Evolutionary conservation across 2,329 filamentous ascomycete species (phyloP).

Genomic region (Stenocarpella maydis): DNA sequence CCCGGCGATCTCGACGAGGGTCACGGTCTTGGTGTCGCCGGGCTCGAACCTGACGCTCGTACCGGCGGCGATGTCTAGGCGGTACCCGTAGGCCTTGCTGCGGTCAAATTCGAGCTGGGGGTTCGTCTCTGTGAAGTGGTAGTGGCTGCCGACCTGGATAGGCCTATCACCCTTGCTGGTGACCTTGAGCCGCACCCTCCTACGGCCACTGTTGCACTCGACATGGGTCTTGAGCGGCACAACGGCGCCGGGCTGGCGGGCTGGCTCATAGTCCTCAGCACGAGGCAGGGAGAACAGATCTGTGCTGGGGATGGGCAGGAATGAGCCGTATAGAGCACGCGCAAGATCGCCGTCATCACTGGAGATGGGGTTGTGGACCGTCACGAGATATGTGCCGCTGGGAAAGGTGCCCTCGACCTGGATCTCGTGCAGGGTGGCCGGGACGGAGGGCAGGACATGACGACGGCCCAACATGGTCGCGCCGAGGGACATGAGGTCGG

Average conservation of each 20-base stretch:
- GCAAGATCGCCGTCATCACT: slow-evolving; percentile 86
- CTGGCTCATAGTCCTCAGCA: slow-evolving; percentile 70
- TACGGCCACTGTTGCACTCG: slow-evolving; percentile 75
- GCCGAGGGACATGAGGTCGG: slow-evolving; percentile 92
- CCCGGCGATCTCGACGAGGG: slow-evolving; percentile 87
- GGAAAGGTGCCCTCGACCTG: slow-evolving; percentile 96
- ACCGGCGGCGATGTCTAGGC: slow-evolving; percentile 88
- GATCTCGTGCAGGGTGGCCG: slow-evolving; percentile 80
- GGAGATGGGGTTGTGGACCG: slow-evolving; percentile 88
- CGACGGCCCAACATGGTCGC: slow-evolving; percentile 92
- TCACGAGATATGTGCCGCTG: slow-evolving; percentile 91
- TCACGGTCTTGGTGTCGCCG: slow-evolving; percentile 89
- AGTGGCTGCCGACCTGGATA: slow-evolving; percentile 93
- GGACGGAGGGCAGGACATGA: slow-evolving; percentile 86
- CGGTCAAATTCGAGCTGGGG: slow-evolving; percentile 90
- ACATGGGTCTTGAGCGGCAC: slow-evolving; percentile 75
- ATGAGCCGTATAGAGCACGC: slow-evolving; percentile 90
- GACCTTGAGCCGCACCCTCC: slow-evolving; percentile 77
- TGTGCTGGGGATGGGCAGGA: slow-evolving; percentile 77
- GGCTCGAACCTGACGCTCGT: slow-evolving; percentile 95
- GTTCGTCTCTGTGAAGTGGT: slow-evolving; percentile 96
- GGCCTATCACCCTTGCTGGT: slow-evolving; percentile 89
- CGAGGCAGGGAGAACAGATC: slow-evolving; percentile 73
- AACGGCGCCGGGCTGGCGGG: slow-evolving; percentile 81
- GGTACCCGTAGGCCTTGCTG: slow-evolving; percentile 79